Evolutionary conservation across 2,329 filamentous ascomycete species (phyloP), one percentile per base, ranked within the genome.

Genomic region (Juglanconis juglandina): DNA sequence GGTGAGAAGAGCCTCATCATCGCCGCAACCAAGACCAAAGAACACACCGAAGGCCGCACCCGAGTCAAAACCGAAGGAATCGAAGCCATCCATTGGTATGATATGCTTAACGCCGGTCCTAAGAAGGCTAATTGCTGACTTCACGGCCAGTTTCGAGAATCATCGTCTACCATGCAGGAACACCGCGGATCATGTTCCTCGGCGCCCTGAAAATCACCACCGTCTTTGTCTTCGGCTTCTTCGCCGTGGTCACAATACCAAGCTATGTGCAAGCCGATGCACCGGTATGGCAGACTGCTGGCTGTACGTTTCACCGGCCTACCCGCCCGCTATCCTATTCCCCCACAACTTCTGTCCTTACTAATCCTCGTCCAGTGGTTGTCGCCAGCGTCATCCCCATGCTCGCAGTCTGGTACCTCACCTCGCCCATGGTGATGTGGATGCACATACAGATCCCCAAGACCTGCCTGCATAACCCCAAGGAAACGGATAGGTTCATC

Each of bases 81-180:
- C 39, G 8, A 44, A 58, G 39, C 9, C 30, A 2, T 30, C 42
- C 11, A 11, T 10, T 52, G 30, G 55, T 52, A 58, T 7, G 35
- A 5, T 2, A 49, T 32, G 3, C 34, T 24, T 7, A 17, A n/a
- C 3, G 3, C 17, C 32, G 3, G 44, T 9, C 11, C 10, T 6
- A 33, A 5, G 3, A 14, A 41, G 30, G 4, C 4, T 13, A 24
- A 14, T 37, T 33, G 24, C 58, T 56, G 8, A 47, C 30, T 17
- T 53, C 6, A n/a, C 24, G 10, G 5, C 14, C 30, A 47, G 77
- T 13, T 6, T 34, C 46, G 10, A 55, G 58, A 6, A 70, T 93
- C 34, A 80, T 92, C 66, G 83, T 96, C 63, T 96, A 91, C 73
- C 89, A 92, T 74, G 87, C 87, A 56, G 90, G 91, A 56, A 88